Base-by-base conservation (phyloP, 1,284 basidiomycete species). In the Pisolithus thermaeus region DNA sequence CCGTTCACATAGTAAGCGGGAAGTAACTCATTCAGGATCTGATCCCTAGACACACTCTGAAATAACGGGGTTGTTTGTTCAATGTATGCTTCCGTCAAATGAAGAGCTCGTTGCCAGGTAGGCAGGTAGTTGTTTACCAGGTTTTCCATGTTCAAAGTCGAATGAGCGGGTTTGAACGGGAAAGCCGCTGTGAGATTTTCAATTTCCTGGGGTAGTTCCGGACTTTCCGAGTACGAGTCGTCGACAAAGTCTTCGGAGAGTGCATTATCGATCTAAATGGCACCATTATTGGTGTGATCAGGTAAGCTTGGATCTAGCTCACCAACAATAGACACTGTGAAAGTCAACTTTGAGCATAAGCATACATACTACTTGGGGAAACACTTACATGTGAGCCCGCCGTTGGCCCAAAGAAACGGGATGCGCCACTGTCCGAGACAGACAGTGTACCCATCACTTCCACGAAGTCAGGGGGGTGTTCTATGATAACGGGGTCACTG, bases 401-500 rank as follows among this genome's bases (percentile, higher is more conserved):
- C 2, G 81, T 80, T n/a, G 76, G 79, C 0, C 82, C 83, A 66
- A 84, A 84, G 61, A 83, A 84, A 46, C 78, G 68, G 8, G 80
- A 77, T 43, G 78, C 71, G 1, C 82, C 83, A 55, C 78, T 73
- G 56, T 83, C 79, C 20, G 75, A 74, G 47, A 84, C 81, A 25
- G 79, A 77, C 53, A 85, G 67, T 11, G 81, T 85, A 38, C 83
- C 83, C 59, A 84, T 77, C 0, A 78, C 73, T 54, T 80, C 79
- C 37, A 79, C 67, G 1, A 75, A 60, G 20, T 79, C 78, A 20
- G 66, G 58, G 14, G 66, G 51, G 62, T 61, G 58, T 57, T 53
- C 61, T 58, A 46, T 57, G 7, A 44, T 42, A 14, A 59, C 61
- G 23, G 50, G 46, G 5, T 67, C 67, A 7, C 64, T 61, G 28